Evolutionary conservation across 1,284 basidiomycete species (phyloP).

Genomic region (Thecaphora thlaspeos): DNA sequence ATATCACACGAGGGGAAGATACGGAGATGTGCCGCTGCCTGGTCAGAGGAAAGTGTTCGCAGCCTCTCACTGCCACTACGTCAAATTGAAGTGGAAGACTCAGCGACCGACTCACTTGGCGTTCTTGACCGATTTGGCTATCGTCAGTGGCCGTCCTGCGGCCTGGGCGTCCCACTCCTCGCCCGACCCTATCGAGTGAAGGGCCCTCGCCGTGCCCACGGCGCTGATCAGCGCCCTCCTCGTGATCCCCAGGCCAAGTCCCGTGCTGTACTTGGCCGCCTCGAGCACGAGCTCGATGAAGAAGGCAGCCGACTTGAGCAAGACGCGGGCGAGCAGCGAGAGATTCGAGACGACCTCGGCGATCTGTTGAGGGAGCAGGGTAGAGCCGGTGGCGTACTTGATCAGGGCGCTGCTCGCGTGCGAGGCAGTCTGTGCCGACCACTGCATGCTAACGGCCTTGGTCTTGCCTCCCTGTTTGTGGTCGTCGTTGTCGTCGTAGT

Average conservation of each 20-base stretch:
- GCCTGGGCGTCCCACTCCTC: constrained; percentile 33
- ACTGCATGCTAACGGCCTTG: not conserved
- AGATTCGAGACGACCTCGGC: constrained; percentile 44
- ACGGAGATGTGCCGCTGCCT: too few relatives aligned
- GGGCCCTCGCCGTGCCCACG: constrained; percentile 35
- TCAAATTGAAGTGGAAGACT: too few relatives aligned
- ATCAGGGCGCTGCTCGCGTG: constrained; percentile 37
- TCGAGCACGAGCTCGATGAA: constrained; percentile 51
- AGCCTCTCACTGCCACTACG: too few relatives aligned
- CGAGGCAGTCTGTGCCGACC: constrained; percentile 6
- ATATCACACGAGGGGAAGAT: too few relatives aligned
- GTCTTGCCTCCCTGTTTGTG: too few relatives aligned
- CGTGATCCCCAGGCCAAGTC: constrained; percentile 41
- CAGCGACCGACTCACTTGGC: constrained; percentile 1
- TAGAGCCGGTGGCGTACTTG: constrained; percentile 37
- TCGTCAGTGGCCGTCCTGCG: constrained; percentile 10
- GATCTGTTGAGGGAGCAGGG: constrained; percentile 41
- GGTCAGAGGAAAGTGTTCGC: too few relatives aligned
- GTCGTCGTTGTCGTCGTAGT: too few relatives aligned
- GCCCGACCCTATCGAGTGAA: constrained; percentile 32
- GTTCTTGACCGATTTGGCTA: not conserved
- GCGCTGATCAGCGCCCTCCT: constrained; percentile 44
- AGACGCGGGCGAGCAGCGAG: constrained; percentile 41
- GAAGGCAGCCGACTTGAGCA: constrained; percentile 46
- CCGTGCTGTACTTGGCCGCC: constrained; percentile 35